Conservation (phyloP, 768 basidiomycete genomes). For the Lentinus brumalis region DNA sequence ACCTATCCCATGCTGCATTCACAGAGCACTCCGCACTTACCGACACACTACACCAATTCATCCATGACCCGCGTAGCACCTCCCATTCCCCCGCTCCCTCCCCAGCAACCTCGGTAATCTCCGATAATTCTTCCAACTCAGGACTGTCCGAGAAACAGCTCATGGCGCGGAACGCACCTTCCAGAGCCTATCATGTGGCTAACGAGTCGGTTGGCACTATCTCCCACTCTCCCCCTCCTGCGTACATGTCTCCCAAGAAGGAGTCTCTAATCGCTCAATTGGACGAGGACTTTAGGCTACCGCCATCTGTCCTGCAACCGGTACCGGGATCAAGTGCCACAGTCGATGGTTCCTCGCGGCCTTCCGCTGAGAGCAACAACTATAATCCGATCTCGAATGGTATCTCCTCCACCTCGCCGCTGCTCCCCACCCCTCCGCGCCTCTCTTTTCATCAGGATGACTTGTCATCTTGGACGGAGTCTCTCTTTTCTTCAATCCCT, state of each 20-base stretch:
- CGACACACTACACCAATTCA: constrained; percentile 8
- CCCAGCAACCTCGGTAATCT: constrained; percentile 14
- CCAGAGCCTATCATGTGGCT: constrained; percentile 43
- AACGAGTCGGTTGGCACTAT: constrained; percentile 38
- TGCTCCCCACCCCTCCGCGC: constrained; percentile 45
- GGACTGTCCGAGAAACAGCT: constrained; percentile 22
- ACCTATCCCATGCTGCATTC: constrained; percentile 16
- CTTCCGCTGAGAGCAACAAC: constrained; percentile 6
- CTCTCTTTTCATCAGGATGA: constrained; percentile 57
- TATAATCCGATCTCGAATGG: constrained; percentile 1
- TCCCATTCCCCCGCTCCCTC: constrained; percentile 11
- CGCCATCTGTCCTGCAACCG: constrained; percentile 14
- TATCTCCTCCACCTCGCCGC: constrained; percentile 2
- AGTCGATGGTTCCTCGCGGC: background rate
- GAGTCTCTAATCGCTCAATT: constrained; percentile 5
- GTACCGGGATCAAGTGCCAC: background rate
- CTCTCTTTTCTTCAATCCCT: constrained; percentile 57
- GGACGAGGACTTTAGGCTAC: constrained; percentile 21
- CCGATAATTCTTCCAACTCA: constrained; percentile 18
- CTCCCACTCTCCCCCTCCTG: constrained; percentile 46
- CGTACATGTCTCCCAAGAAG: constrained; percentile 38
- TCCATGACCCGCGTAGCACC: constrained; percentile 13
- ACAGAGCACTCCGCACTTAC: constrained; percentile 16
- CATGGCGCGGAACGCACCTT: constrained; percentile 38
- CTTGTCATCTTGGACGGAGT: constrained; percentile 55